These are phyloP conservation scores for Massariosphaeria phaeospora DNA, from an alignment of 495 filamentous ascomycete species.

Conservation along the genomic window DNA sequence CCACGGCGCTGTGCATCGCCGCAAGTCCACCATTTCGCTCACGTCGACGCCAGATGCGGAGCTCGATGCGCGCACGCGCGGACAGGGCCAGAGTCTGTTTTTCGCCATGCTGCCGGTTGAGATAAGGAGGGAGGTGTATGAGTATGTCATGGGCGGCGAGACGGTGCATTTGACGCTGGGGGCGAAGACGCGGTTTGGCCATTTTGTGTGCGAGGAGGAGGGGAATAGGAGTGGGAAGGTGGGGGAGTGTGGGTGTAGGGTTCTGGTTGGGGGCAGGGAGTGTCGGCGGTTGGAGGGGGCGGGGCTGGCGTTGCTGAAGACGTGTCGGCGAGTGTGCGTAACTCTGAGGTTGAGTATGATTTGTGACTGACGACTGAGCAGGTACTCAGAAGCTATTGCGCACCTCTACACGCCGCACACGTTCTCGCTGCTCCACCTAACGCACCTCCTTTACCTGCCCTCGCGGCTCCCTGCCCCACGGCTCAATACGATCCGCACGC, in stretches of 20 bases:
- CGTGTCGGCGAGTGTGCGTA: slow-evolving; percentile 22
- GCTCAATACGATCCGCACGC: slow-evolving; percentile 22
- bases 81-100: slow-evolving; percentile 12
- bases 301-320: slow-evolving; percentile 1
- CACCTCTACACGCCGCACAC: slow-evolving; percentile 23
- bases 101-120: slow-evolving; percentile 25
- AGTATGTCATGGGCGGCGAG: slow-evolving; percentile 11
- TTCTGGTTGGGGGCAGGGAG: slow-evolving; percentile 17
- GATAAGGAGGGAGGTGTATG: slow-evolving; percentile 24
- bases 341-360: neutral
- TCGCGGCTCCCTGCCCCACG: slow-evolving; percentile 11
- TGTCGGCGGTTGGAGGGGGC: neutral
- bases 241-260: slow-evolving; percentile 7
- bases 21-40: slow-evolving; percentile 11
- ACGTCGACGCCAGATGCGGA: slow-evolving; percentile 2
- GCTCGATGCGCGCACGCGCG: slow-evolving; percentile 13
- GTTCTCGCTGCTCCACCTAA: slow-evolving; percentile 26
- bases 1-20: slow-evolving; percentile 3
- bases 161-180: slow-evolving; percentile 26
- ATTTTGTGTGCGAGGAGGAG: slow-evolving; percentile 31
- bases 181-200: slow-evolving; percentile 9
- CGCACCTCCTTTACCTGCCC: slow-evolving; percentile 30
- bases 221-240: slow-evolving; percentile 24
- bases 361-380: slow-evolving; percentile 1
- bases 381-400: slow-evolving; percentile 25